A percentile compares a stretch with the other conserved stretches of the same genome.
Evolutionary conservation across 129 eudicot genomes (phyloP).

Genomic region (Kitagawia praeruptora): DNA sequence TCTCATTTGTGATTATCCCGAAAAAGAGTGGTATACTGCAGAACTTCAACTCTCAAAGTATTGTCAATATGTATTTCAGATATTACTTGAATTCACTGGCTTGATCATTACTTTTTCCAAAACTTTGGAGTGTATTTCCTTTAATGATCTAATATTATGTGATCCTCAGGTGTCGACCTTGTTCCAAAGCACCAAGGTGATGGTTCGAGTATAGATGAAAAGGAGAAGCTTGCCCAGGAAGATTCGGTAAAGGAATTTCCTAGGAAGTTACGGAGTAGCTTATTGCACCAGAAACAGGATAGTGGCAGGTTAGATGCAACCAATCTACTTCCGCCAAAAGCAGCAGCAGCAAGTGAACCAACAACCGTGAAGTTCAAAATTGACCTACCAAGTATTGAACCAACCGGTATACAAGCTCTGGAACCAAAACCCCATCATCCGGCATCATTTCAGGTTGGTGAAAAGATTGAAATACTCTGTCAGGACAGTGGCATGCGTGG

Average conservation of each 20-base stretch:
- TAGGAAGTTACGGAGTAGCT: background rate
- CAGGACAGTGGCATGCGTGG: constrained; percentile 64
- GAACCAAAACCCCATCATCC: constrained; percentile 10
- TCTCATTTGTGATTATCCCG: no score
- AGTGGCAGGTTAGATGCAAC: background rate
- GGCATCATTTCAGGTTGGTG: constrained; percentile 19
- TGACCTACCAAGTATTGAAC: constrained; percentile 13
- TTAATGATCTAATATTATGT: constrained; percentile 13
- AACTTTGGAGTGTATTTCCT: background rate
- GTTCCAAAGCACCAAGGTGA: constrained; percentile 10
- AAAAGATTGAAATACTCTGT: constrained; percentile 47
- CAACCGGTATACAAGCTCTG: constrained; percentile 9
- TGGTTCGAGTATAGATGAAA: background rate
- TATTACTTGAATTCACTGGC: no score
- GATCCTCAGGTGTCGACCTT: constrained; percentile 7
- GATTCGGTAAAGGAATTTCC: background rate
- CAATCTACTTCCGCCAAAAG: background rate
- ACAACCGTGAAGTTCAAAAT: constrained; percentile 16
- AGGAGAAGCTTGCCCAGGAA: background rate
- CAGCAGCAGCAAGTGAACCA: constrained; percentile 11
- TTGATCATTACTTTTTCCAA: no score
- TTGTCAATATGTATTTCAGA: no score
- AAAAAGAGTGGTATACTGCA: no score
- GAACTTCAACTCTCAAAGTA: no score
- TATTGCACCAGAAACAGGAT: no score